Evolutionary conservation across 192 early-diverging fungal species (phyloP).

Genomic region (Coemansia asiatica): DNA sequence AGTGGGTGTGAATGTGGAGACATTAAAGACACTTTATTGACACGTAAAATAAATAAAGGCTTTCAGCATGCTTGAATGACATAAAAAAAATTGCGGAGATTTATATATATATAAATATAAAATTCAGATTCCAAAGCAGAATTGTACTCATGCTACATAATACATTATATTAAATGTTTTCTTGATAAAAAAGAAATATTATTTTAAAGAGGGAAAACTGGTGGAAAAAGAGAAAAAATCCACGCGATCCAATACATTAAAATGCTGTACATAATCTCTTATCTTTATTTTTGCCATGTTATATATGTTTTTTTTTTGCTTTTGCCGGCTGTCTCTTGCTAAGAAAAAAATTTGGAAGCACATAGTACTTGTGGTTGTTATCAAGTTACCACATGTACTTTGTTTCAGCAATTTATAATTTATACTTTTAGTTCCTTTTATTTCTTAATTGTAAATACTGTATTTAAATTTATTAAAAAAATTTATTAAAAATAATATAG

Average conservation of each 20-base stretch:
- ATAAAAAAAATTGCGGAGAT: neutral
- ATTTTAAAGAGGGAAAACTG: neutral
- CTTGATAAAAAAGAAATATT: neutral
- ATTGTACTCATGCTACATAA: neutral
- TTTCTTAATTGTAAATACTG: neutral
- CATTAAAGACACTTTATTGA: neutral
- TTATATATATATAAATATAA: neutral
- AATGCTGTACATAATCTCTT: neutral
- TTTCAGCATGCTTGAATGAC: neutral
- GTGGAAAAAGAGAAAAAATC: neutral
- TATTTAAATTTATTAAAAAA: too few relatives aligned
- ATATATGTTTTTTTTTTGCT: neutral
- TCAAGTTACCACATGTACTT: conserved; percentile 5
- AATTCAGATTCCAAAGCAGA: too few relatives aligned
- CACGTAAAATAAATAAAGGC: neutral
- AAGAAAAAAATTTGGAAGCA: neutral
- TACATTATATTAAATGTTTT: neutral
- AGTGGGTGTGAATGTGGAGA: conserved; percentile 9
- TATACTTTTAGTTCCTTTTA: neutral
- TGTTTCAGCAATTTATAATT: conserved; percentile 6
- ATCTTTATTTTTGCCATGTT: neutral
- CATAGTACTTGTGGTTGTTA: neutral
- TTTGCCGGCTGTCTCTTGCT: neutral
- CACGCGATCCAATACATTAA: neutral
- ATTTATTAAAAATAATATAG: neutral